Base-by-base conservation (phyloP, 2,329 filamentous ascomycete species). In the Nemania abortiva region DNA sequence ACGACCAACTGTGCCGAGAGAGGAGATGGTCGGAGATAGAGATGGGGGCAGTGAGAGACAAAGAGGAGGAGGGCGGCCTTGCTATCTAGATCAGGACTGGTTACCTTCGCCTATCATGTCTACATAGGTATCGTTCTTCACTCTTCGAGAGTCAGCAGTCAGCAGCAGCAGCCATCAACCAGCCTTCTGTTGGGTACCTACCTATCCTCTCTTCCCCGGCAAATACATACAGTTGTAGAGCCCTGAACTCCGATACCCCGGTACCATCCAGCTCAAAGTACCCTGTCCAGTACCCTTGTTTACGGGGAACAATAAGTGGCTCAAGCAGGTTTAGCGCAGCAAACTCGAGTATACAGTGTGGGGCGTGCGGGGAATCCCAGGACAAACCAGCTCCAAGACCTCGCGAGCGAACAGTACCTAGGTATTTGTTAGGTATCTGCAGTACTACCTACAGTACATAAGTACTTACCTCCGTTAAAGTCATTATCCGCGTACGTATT, bases 281-380 rank as follows among this genome's bases (percentile, higher is more conserved):
- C 37, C 37, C 13, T 42, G 37, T 15, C 37, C 37, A 3, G 13
- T 18, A 27, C 49, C 49, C 24, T n/a, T 24, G 52, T 18, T 7
- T 27, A 54, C n/a, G 29, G 29, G 52, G 29, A 20, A 13, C 13
- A 34, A 54, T 20, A 27, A 54, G 29, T 22, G 52, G 18, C 29
- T 22, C 6, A 6, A 37, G 18, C 9, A 54, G 34, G 54, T 20
- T 56, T 6, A 27, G 50, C 20, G 15, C 42, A 6, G 58, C 34
- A 47, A n/a, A 53, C 22, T 18, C 37, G 18, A n/a, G 31, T 20
- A 11, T 31, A 59, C 22, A 27, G 50, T 49, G 39, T 49, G 52
- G 62, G 54, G 42, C 11, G 54, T 65, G 54, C 54, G 54, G 62
- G 45, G 62, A 63, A 63, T 47, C 50, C 60, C 20, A 55, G 59